A percentile compares a stretch with the other conserved stretches of the same genome.
phyloP scores from a whole-genome alignment of 2,329 filamentous ascomycete genomes.

The Venturia effusa region DNA sequence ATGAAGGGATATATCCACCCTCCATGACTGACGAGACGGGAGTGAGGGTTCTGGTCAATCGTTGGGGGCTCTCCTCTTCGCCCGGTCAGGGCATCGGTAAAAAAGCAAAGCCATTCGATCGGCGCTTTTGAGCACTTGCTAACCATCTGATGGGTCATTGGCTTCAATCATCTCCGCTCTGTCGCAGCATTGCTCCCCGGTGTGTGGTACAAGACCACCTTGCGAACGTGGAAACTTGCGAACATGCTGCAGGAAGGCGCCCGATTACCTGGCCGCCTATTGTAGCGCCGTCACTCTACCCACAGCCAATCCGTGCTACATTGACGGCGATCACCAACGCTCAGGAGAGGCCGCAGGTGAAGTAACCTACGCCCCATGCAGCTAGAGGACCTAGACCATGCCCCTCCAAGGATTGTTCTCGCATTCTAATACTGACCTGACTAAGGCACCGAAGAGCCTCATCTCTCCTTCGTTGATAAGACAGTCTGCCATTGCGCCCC shows the following conservation, averaged over 20 bases:
- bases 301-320: neutral
- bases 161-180: neutral
- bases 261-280: neutral
- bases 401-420: neutral
- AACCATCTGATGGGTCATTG: neutral
- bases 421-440: neutral
- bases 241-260: conserved; percentile 1
- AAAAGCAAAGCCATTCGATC: neutral
- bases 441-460: neutral
- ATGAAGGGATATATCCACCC: neutral
- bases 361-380: neutral
- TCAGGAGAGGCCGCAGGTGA: neutral
- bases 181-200: neutral
- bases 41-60: neutral
- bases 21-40: neutral
- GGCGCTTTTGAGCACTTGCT: neutral
- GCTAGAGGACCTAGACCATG: neutral
- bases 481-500: neutral
- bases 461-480: neutral
- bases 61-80: neutral
- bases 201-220: neutral
- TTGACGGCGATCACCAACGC: neutral
- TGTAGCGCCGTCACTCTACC: neutral
- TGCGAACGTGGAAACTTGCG: neutral
- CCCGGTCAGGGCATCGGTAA: neutral